A percentile compares a stretch with the other conserved stretches of the same genome.
Conservation (phyloP, 345 rosid genomes). For the Trapa bicornis region DNA sequence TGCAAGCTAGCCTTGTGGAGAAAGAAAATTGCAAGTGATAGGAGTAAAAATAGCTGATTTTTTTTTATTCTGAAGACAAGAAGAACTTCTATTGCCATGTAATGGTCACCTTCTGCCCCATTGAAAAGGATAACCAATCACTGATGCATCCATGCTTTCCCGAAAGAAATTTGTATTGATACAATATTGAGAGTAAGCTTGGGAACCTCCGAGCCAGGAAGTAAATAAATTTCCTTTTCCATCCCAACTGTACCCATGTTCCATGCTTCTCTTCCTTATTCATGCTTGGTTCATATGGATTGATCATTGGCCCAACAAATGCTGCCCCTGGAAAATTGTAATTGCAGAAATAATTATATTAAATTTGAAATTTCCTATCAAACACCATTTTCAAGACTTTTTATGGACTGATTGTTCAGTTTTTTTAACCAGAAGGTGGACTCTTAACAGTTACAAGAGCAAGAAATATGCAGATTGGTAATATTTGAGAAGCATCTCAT, state of each 20-base stretch:
- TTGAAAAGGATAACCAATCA: slow-evolving; percentile 57
- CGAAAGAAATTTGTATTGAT: slow-evolving; percentile 60
- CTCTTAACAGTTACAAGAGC: neutral
- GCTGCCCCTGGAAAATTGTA: slow-evolving; percentile 57
- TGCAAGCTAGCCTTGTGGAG: neutral
- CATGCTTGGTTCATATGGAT: slow-evolving; percentile 79
- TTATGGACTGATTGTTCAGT: too few species aligned
- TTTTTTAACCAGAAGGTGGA: neutral
- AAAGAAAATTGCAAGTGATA: neutral
- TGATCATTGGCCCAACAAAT: slow-evolving; percentile 57
- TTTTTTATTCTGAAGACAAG: neutral
- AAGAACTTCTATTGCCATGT: neutral
- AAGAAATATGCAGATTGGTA: neutral
- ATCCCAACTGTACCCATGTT: slow-evolving; percentile 60
- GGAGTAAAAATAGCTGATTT: neutral
- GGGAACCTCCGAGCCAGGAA: slow-evolving; percentile 63
- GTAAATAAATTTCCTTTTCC: slow-evolving; percentile 50
- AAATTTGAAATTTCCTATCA: neutral
- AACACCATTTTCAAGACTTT: neutral
- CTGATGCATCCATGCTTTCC: slow-evolving; percentile 61
- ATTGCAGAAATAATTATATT: slow-evolving; percentile 1
- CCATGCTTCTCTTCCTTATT: slow-evolving; percentile 56
- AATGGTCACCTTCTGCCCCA: slow-evolving; percentile 54
- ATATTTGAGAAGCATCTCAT: neutral
- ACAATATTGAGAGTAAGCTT: slow-evolving; percentile 44